Conservation (phyloP, 1,284 basidiomycete species). For the Austroboletus sp. region DNA sequence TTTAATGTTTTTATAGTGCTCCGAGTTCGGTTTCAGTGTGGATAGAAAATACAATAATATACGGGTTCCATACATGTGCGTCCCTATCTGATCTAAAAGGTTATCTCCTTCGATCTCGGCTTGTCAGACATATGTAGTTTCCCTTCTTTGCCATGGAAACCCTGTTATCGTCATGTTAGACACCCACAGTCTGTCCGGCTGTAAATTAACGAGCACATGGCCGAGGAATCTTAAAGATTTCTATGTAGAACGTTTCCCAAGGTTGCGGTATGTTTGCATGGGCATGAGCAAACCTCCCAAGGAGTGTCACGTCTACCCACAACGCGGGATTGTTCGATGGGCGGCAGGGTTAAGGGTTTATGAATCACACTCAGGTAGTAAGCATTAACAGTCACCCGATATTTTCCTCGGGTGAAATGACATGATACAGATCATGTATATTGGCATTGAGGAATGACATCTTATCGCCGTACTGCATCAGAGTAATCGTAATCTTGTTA, state of each 20-base stretch:
- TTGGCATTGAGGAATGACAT: constrained; percentile 1
- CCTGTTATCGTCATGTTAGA: background rate
- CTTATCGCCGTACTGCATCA: background rate
- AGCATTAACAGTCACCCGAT: background rate
- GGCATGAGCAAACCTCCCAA: background rate
- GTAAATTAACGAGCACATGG: constrained; percentile 1
- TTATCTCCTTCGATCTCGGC: constrained; percentile 3
- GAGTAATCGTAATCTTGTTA: background rate
- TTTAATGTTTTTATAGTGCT: constrained; percentile 59
- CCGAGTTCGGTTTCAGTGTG: constrained; percentile 35
- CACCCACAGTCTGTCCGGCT: background rate
- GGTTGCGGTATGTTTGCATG: background rate
- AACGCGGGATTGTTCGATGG: constrained; percentile 1
- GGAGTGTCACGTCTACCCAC: constrained; percentile 1
- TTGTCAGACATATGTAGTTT: background rate
- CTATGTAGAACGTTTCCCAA: constrained; percentile 13
- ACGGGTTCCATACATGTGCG: background rate
- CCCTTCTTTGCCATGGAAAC: constrained; percentile 10
- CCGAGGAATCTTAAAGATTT: background rate
- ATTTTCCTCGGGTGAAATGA: background rate
- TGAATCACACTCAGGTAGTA: too few species aligned
- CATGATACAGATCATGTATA: constrained; percentile 2
- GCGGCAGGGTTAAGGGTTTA: background rate
- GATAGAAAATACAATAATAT: background rate
- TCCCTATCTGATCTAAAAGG: constrained; percentile 4